Base-by-base conservation (phyloP, 805 yeast species). In the Schwanniomyces polymorphus region DNA sequence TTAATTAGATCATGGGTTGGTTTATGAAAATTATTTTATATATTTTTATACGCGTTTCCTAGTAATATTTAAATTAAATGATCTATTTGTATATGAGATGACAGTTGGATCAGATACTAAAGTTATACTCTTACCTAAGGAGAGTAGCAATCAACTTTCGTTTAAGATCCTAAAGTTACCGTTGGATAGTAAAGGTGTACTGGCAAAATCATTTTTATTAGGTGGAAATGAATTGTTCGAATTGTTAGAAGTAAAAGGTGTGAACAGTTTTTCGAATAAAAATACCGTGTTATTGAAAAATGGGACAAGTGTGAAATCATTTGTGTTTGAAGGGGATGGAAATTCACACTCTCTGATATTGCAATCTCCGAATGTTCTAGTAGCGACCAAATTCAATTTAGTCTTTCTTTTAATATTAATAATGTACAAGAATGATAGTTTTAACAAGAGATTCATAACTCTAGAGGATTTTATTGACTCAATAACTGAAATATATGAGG, bases 381-480 rank as follows among this genome's bases (percentile, higher is more conserved):
- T 78, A 1, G 63, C 76, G 2, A 67, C 77, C 9, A 62, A 57
- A 38, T 77, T 70, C 60, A 74, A 78, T 51, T 42, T 68, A 7
- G 60, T 61, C 0, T 81, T 72, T 57, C 53, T 70, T 3, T 51
- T 81, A 41, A 59, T 79, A 10, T 51, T 67, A 2, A 62, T 64
- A 38, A 69, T 78, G 52, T 55, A 59, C 21, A 44, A 52, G 4
- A 46, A 56, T 27, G 45, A 64, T 2, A 56, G 56, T 21, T 65
- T 68, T 34, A 42, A 57, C 37, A 52, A 50, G 39, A 54, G 78
- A 38, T 61, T 65, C 52, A 48, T 72, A 47, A 60, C 76, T 0
- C 53, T 68, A 12, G 81, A 80, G 18, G 84, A 80, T 55, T 51
- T 80, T 4, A 55, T 64, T 7, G 82, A 77, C 51, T 50, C 56